Evolutionary conservation across 2,329 filamentous ascomycete genomes (phyloP), one percentile per base, ranked within the genome.

Genomic region (Colletotrichum lentis): DNA sequence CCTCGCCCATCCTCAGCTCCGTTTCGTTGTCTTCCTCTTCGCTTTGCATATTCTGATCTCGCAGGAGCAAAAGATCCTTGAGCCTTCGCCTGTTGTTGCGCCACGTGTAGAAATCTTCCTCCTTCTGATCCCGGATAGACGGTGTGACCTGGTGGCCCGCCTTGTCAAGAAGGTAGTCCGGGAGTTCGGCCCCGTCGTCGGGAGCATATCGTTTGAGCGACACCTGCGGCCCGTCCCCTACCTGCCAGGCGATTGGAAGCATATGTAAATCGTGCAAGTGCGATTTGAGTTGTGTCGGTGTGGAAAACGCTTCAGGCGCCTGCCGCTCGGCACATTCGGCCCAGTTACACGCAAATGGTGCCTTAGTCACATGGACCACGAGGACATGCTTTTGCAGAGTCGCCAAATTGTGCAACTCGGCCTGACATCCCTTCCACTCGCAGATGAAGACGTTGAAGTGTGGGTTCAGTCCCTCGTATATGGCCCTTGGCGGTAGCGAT

Each of bases 351-450:
- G 71, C 68, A 37, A 57, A 62, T 41, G 64, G 64, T 14, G 24
- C 18, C 18, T 53, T 54, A 37, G 64, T 37, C 64, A 44, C 79
- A 73, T 90, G 88, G 3, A 88, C 80, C 16, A 81, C 72, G 20
- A 76, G 73, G 16, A 90, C 76, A 70, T 90, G 88, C 63, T 77
- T 79, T 27, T 84, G 80, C 47, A 90, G 75, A 11, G 87, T 90
- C 14, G 85, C 84, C 64, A 89, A 76, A 72, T 90, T 90, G 58
- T 89, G 86, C 53, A 90, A 78, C 76, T 89, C 85, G 3, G 88
- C 88, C 37, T 80, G 81, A 73, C 88, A 90, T 0, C 79, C 79
- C 24, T 77, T 71, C 88, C 88, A 90, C 74, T 90, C 86, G 75
- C 88, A 90, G 11, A 82, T 67, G 72, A 87, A 90, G 2, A 80